Base-by-base conservation (phyloP, 805 yeast species). In the Metschnikowia lochheadii region DNA sequence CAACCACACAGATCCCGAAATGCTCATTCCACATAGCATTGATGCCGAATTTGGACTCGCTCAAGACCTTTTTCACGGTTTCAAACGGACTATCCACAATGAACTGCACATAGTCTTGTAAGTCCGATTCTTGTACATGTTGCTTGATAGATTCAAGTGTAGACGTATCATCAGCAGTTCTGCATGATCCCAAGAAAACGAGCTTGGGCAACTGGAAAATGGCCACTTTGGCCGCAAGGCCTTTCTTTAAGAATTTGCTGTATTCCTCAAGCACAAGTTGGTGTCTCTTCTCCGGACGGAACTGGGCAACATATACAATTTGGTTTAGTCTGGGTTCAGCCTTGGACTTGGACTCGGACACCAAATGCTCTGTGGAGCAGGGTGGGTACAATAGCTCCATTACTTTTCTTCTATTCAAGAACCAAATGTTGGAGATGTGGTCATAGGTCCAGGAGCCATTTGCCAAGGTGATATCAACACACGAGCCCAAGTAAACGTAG, bases 11-110 rank as follows among this genome's bases (percentile, higher is more conserved):
- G 61, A 94, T 94, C 17, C 99, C 99, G 66, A 94, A 94, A 71
- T 94, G 99, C 72, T 94, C 99, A 68, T 94, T 94, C 99, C 99
- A 94, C 99, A 94, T 94, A 31, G 96, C 90, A 62, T 94, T 92
- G 37, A 94, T 73, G 5, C 99, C 99, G 61, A 81, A 83, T 23
- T 83, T 79, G 2, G 89, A 79, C 13, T 66, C 69, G 11, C 70
- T 59, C 33, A 95, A 72, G 48, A 80, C 76, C 29, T 69, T 62
- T 47, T 81, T 70, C 13, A 95, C 83, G 15, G 74, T 77, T 1
- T 73, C 75, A 70, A 88, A 88, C 8, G 89, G 77, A 26, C 92
- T 85, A 68, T 94, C 95, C 5, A 87, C 77, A 0, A 83, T 71
- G 60, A 90, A 85, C 54, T 79, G 81, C 26, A 81, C 70, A 49